Conservation (phyloP, 257 asterid genomes). For the Eustoma russellianum region DNA sequence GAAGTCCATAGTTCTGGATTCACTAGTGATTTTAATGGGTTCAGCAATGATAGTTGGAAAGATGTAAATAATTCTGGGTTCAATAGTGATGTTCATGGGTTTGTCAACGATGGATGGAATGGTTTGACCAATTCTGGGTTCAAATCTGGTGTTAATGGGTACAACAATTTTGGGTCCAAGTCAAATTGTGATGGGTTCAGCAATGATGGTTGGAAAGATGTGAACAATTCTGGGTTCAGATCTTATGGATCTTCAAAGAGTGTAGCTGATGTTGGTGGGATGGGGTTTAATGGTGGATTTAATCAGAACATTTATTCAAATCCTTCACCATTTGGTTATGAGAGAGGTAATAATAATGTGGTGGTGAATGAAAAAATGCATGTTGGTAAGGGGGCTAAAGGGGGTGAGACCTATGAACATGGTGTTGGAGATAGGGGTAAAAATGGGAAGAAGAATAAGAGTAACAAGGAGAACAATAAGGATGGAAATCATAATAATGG, state of each 20-base stretch:
- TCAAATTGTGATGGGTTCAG: slow-evolving; percentile 15
- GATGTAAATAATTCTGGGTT: slow-evolving; percentile 28
- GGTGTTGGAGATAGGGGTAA: slow-evolving; percentile 23
- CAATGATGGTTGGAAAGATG: slow-evolving; percentile 46
- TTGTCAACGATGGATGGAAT: slow-evolving; percentile 2
- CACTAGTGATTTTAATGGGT: slow-evolving; percentile 2
- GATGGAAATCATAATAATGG: slow-evolving; percentile 13
- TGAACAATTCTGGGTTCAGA: slow-evolving; percentile 36
- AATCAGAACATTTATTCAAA: slow-evolving; percentile 63
- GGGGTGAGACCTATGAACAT: slow-evolving; percentile 33
- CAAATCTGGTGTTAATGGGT: slow-evolving; percentile 4
- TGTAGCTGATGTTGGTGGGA: slow-evolving; percentile 12
- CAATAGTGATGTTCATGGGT: slow-evolving; percentile 9
- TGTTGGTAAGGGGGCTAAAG: slow-evolving; percentile 27
- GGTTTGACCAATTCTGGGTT: no score
- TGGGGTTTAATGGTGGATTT: slow-evolving; percentile 79
- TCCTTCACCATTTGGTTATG: slow-evolving; percentile 27
- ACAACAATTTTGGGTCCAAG: slow-evolving; percentile 12
- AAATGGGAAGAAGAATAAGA: slow-evolving; percentile 24
- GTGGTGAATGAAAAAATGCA: slow-evolving; percentile 35
- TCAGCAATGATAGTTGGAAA: slow-evolving; percentile 48
- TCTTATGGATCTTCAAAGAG: slow-evolving; percentile 11
- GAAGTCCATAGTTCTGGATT: slow-evolving; percentile 27
- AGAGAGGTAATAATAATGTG: slow-evolving; percentile 33
- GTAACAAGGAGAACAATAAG: slow-evolving; percentile 20